phyloP scores from a whole-genome alignment of 2,329 filamentous ascomycete genomes.

The Trichoderma afroharzianum region DNA sequence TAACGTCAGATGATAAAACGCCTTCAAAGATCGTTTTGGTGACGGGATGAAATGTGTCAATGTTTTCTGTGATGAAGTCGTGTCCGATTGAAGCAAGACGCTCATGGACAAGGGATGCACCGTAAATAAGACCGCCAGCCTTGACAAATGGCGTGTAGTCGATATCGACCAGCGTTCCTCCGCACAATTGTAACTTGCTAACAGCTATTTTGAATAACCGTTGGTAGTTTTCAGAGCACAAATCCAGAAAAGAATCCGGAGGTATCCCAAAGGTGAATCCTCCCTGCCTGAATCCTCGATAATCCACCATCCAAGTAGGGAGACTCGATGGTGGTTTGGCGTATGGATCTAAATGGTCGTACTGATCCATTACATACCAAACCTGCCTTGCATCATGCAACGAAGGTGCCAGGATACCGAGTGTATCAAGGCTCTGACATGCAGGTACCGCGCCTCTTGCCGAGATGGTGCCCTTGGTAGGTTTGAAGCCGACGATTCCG shows the following conservation, averaged over 20 bases:
- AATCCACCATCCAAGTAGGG: slow-evolving; percentile 1
- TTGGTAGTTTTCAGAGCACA: neutral
- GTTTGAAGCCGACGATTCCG: slow-evolving; percentile 20
- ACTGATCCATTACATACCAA: slow-evolving; percentile 2
- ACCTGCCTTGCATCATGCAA: neutral
- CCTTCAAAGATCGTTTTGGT: neutral
- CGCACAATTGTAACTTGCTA: neutral
- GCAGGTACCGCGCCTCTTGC: neutral
- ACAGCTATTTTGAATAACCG: neutral
- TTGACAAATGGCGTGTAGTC: neutral
- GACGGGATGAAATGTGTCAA: neutral
- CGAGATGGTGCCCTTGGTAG: slow-evolving; percentile 3
- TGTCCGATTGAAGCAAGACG: slow-evolving; percentile 8
- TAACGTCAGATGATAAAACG: neutral
- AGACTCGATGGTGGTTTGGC: neutral
- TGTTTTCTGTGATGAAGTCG: neutral
- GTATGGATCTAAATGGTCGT: neutral
- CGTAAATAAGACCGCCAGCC: slow-evolving; percentile 1
- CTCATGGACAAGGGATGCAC: slow-evolving; percentile 1
- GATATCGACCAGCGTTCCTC: neutral
- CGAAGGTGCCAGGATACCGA: neutral
- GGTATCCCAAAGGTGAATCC: neutral
- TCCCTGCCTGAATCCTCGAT: neutral
- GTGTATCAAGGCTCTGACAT: neutral
- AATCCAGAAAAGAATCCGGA: neutral